These are phyloP conservation scores for Paraphaeosphaeria sporulosa DNA, from an alignment of 2,329 filamentous ascomycete genomes.

Conservation along the genomic window DNA sequence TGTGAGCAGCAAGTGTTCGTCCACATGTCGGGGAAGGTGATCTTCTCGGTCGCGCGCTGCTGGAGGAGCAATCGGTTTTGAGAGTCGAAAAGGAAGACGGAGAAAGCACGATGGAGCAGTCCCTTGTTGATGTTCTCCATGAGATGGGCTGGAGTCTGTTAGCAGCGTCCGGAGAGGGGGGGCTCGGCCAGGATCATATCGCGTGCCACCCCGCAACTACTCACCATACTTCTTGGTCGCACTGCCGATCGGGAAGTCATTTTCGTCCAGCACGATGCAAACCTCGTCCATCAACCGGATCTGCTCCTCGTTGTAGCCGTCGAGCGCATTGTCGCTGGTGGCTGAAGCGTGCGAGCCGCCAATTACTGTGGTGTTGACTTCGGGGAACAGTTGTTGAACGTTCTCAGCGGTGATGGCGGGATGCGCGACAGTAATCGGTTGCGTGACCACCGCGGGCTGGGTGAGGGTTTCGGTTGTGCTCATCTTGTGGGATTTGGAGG, in stretches of 20 bases:
- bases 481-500: slow-evolving; percentile 33
- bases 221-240: slow-evolving; percentile 97
- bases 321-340: slow-evolving; percentile 71
- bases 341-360: slow-evolving; percentile 67
- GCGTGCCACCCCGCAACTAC: slow-evolving; percentile 44
- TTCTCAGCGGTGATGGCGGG: slow-evolving; percentile 82
- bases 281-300: slow-evolving; percentile 98
- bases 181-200: not conserved
- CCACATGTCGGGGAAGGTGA: slow-evolving; percentile 99
- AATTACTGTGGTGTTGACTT: slow-evolving; percentile 71
- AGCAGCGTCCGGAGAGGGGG: slow-evolving; percentile 21
- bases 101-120: slow-evolving; percentile 95
- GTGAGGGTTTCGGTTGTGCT: slow-evolving; percentile 41
- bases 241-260: slow-evolving; percentile 92
- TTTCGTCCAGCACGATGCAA: slow-evolving; percentile 93
- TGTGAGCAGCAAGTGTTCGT: slow-evolving; percentile 99
- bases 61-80: slow-evolving; percentile 92
- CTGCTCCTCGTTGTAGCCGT: slow-evolving; percentile 96
- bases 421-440: slow-evolving; percentile 31
- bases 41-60: slow-evolving; percentile 95
- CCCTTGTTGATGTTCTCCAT: slow-evolving; percentile 99
- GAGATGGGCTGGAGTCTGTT: slow-evolving; percentile 74
- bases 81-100: slow-evolving; percentile 95
- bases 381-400: slow-evolving; percentile 88
- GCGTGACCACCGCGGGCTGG: slow-evolving; percentile 36